A percentile compares a stretch with the other conserved stretches of the same genome.
phyloP scores from a whole-genome alignment of 164 flowering plant genomes.

The Kingdonia uniflora region DNA sequence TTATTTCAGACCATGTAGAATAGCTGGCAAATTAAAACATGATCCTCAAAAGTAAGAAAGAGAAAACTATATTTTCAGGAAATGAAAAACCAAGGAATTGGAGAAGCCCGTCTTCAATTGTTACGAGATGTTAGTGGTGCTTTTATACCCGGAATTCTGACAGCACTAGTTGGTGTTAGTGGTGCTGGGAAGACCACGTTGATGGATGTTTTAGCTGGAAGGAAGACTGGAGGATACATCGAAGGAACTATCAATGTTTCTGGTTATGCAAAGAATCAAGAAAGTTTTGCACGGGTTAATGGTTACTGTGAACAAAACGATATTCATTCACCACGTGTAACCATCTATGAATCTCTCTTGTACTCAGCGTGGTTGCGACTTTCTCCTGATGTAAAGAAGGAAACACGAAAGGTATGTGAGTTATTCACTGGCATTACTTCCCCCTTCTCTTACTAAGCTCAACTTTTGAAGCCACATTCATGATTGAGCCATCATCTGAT shows the following conservation, averaged over 20 bases:
- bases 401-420: slow-evolving; percentile 28
- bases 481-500: not conserved
- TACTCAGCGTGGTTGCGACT: slow-evolving; percentile 68
- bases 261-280: slow-evolving; percentile 51
- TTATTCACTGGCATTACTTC: not conserved
- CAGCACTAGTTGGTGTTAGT: slow-evolving; percentile 60
- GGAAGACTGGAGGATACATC: slow-evolving; percentile 55
- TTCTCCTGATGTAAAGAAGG: slow-evolving; percentile 34
- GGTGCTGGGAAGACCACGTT: slow-evolving; percentile 70
- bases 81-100: slow-evolving; percentile 50
- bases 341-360: slow-evolving; percentile 50
- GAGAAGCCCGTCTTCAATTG: slow-evolving; percentile 42
- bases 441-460: not conserved
- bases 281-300: slow-evolving; percentile 52
- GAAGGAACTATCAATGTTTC: slow-evolving; percentile 50
- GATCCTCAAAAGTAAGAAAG: too few species aligned
- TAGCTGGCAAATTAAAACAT: too few species aligned
- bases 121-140: slow-evolving; percentile 53
- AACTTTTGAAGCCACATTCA: not conserved
- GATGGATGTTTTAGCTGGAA: slow-evolving; percentile 63
- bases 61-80: slow-evolving; percentile 23
- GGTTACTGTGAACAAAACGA: slow-evolving; percentile 73
- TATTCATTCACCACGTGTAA: slow-evolving; percentile 59
- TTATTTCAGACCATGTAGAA: too few species aligned
- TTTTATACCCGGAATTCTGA: slow-evolving; percentile 52